phyloP scores from a whole-genome alignment of 495 filamentous ascomycete genomes.

The Penicillium chermesinum region DNA sequence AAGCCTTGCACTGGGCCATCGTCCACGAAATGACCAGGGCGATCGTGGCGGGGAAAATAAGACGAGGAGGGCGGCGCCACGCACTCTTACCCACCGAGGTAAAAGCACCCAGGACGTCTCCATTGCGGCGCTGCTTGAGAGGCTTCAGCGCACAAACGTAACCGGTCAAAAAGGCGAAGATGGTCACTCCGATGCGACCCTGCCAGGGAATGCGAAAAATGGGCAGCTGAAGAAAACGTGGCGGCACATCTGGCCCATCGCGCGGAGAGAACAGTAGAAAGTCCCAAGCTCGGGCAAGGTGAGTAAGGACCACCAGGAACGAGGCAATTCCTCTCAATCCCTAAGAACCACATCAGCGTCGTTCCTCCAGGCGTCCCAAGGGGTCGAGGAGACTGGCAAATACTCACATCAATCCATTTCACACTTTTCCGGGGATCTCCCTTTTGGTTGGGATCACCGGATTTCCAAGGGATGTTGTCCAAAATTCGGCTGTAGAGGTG shows the following conservation, averaged over 20 bases:
- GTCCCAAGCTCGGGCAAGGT: slow-evolving; percentile 57
- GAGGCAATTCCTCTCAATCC: slow-evolving; percentile 62
- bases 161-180: slow-evolving; percentile 63
- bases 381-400: no score
- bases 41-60: slow-evolving; percentile 56
- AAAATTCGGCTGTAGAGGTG: slow-evolving; percentile 29
- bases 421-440: slow-evolving; percentile 51
- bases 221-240: slow-evolving; percentile 54
- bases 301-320: slow-evolving; percentile 57
- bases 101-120: slow-evolving; percentile 49
- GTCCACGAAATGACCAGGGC: slow-evolving; percentile 55
- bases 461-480: slow-evolving; percentile 31
- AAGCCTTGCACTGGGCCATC: slow-evolving; percentile 54
- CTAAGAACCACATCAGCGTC: slow-evolving; percentile 23
- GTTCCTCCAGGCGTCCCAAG: neutral
- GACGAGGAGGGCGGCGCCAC: slow-evolving; percentile 57
- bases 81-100: slow-evolving; percentile 55
- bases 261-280: slow-evolving; percentile 53
- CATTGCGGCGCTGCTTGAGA: slow-evolving; percentile 52
- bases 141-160: slow-evolving; percentile 66
- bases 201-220: slow-evolving; percentile 58
- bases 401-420: slow-evolving; percentile 65
- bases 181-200: slow-evolving; percentile 59
- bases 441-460: slow-evolving; percentile 24
- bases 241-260: slow-evolving; percentile 38